Conservation (phyloP, 2,329 filamentous ascomycete genomes). For the Pyrenochaeta sp. region DNA sequence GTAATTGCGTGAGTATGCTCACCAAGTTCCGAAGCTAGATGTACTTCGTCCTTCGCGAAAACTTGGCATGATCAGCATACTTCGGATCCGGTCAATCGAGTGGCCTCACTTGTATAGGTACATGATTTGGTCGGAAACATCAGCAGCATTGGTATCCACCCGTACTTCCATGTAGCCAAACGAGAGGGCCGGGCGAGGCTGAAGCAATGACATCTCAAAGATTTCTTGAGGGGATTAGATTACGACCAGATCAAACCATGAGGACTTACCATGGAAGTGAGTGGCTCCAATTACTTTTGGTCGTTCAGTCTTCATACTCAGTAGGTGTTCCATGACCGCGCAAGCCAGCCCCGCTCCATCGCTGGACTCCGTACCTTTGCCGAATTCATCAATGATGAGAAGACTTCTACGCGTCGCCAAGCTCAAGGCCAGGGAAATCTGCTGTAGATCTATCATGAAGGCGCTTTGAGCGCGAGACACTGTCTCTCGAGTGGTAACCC, state of each 20-base stretch:
- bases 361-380: conserved; percentile 70
- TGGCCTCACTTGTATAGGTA: conserved; percentile 72
- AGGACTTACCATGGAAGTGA: conserved; percentile 65
- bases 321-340: conserved; percentile 65
- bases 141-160: conserved; percentile 61
- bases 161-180: conserved; percentile 78
- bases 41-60: conserved; percentile 70
- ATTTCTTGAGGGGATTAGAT: too few species aligned
- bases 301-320: conserved; percentile 56
- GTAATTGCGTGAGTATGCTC: conserved; percentile 13
- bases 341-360: conserved; percentile 71
- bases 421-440: conserved; percentile 78
- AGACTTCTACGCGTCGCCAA: conserved; percentile 79
- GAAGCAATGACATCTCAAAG: conserved; percentile 69
- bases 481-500: conserved; percentile 77
- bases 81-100: neutral
- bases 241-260: conserved; percentile 53
- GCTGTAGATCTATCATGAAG: conserved; percentile 85
- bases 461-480: conserved; percentile 70
- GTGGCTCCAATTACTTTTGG: conserved; percentile 70
- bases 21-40: conserved; percentile 82
- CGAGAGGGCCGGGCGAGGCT: conserved; percentile 57
- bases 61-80: conserved; percentile 39
- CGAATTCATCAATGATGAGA: conserved; percentile 92
- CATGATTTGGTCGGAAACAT: conserved; percentile 68